Evolutionary conservation across 2,329 filamentous ascomycete species (phyloP).

Genomic region (Ambrosiella xylebori): DNA sequence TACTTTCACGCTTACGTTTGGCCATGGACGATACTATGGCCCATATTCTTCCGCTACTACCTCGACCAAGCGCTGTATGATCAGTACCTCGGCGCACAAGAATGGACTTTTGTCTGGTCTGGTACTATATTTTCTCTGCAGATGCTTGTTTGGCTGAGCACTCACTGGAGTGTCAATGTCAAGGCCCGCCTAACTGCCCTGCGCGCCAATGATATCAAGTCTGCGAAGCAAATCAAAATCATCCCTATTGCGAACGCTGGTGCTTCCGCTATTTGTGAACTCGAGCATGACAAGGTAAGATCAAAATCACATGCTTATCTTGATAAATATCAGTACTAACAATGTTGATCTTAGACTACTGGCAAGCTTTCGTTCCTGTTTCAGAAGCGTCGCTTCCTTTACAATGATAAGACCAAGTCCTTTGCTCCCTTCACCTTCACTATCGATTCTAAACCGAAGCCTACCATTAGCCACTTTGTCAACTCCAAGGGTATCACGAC

Average conservation of each 20-base stretch:
- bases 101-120: slow-evolving; percentile 96
- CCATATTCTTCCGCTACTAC: slow-evolving; percentile 76
- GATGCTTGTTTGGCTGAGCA: slow-evolving; percentile 82
- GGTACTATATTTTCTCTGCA: slow-evolving; percentile 77
- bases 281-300: slow-evolving; percentile 54
- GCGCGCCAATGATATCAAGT: slow-evolving; percentile 48
- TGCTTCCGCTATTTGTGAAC: slow-evolving; percentile 66
- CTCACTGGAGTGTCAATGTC: slow-evolving; percentile 91
- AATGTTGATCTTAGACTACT: slow-evolving; percentile 31
- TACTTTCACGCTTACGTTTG: slow-evolving; percentile 78
- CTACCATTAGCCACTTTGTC: slow-evolving; percentile 62
- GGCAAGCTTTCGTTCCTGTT: slow-evolving; percentile 82
- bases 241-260: slow-evolving; percentile 82
- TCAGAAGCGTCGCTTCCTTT: slow-evolving; percentile 93
- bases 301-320: neutral
- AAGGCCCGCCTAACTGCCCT: slow-evolving; percentile 66
- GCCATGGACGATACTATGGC: slow-evolving; percentile 87
- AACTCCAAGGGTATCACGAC: slow-evolving; percentile 56
- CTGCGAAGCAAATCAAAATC: slow-evolving; percentile 80
- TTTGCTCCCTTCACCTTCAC: slow-evolving; percentile 72
- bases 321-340: neutral
- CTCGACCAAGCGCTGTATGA: slow-evolving; percentile 71
- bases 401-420: slow-evolving; percentile 49
- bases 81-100: slow-evolving; percentile 75
- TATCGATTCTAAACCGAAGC: slow-evolving; percentile 74